phyloP scores from a whole-genome alignment of 2,329 filamentous ascomycete species.

The Nectriaceae sp. region DNA sequence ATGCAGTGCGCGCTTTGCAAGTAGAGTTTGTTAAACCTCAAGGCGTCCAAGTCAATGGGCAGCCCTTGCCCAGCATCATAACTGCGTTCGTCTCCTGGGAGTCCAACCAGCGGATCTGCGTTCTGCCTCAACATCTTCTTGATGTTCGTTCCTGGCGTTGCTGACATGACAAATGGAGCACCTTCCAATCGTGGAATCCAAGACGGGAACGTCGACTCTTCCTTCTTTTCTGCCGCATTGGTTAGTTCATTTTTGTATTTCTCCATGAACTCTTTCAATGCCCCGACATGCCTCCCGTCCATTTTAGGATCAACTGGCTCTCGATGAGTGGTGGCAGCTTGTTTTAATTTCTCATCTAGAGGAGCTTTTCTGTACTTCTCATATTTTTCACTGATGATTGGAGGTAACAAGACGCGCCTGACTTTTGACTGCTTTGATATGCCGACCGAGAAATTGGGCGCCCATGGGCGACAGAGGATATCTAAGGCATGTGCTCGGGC shows the following conservation, averaged over 20 bases:
- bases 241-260: background rate
- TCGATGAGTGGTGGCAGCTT: background rate
- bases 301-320: background rate
- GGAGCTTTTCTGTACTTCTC: background rate
- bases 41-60: background rate
- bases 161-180: conserved; percentile 1
- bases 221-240: background rate
- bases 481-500: background rate
- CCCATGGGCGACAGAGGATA: background rate
- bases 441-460: background rate
- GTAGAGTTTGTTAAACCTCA: background rate
- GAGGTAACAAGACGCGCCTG: background rate
- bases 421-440: background rate
- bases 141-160: background rate
- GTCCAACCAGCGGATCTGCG: background rate
- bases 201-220: background rate
- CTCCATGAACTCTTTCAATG: background rate
- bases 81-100: background rate
- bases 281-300: background rate
- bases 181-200: background rate
- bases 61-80: background rate
- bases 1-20: background rate
- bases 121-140: conserved; percentile 3
- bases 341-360: background rate
- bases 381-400: background rate